phyloP scores from a whole-genome alignment of 2,329 filamentous ascomycete genomes.

The Pyrenochaeta sp. region DNA sequence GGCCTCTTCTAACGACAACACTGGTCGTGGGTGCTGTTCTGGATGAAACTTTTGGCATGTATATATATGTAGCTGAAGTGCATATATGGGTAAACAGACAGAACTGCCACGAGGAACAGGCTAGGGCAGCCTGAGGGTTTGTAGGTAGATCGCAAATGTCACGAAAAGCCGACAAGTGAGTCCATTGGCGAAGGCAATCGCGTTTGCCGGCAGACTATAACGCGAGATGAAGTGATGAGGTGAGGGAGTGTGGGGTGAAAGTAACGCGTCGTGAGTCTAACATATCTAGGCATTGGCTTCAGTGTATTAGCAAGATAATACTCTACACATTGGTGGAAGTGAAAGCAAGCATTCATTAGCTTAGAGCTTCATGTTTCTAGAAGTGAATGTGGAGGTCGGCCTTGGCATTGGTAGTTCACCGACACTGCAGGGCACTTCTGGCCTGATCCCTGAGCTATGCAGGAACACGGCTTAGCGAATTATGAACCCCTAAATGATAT shows the following conservation, averaged over 20 bases:
- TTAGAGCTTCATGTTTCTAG: neutral
- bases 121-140: neutral
- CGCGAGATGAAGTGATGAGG: constrained; percentile 5
- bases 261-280: constrained; percentile 12
- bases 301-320: neutral
- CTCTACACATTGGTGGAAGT: neutral
- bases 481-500: neutral
- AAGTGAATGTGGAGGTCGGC: constrained; percentile 1
- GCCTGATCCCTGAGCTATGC: constrained; percentile 11
- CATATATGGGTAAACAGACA: neutral
- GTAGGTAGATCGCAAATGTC: constrained; percentile 1
- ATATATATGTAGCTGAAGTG: too few species aligned
- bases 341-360: neutral
- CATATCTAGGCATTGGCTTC: constrained; percentile 7
- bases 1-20: too few species aligned
- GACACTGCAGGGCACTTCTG: neutral
- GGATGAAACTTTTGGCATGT: too few species aligned
- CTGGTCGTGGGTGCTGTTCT: too few species aligned
- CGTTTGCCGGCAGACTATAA: constrained; percentile 6
- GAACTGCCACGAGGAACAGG: neutral
- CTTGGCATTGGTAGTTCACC: neutral
- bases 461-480: constrained; percentile 1
- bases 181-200: constrained; percentile 9
- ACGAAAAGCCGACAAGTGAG: constrained; percentile 4
- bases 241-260: constrained; percentile 14